phyloP scores from a whole-genome alignment of 495 filamentous ascomycete genomes.

The Sphaerosporella brunnea region DNA sequence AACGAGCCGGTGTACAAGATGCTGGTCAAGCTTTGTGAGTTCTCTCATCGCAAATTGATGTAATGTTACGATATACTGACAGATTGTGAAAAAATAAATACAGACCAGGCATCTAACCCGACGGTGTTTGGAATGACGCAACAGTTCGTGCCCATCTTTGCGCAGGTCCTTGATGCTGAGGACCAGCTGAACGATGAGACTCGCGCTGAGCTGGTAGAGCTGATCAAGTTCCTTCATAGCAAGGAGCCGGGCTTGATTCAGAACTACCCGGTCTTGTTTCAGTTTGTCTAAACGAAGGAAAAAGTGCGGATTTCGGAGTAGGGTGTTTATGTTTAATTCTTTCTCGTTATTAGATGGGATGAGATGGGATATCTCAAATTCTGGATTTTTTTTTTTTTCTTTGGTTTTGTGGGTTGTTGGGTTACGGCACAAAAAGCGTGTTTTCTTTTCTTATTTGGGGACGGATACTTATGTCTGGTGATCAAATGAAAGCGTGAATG shows the following conservation, averaged over 20 bases:
- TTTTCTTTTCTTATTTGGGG: too few relatives aligned
- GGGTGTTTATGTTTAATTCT: background rate
- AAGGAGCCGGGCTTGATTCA: conserved; percentile 26
- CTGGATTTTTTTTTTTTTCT: too few relatives aligned
- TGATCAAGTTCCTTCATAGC: conserved; percentile 53
- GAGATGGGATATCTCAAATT: too few relatives aligned
- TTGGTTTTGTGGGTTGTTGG: too few relatives aligned
- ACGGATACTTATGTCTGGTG: too few relatives aligned
- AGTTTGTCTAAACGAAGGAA: background rate
- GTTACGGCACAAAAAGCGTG: too few relatives aligned
- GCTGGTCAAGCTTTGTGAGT: conserved; percentile 72
- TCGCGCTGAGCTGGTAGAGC: conserved; percentile 45
- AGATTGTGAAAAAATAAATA: too few relatives aligned
- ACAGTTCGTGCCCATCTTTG: conserved; percentile 59
- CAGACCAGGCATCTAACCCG: conserved; percentile 54
- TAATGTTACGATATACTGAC: conserved; percentile 12
- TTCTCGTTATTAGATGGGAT: background rate
- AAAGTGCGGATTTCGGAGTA: background rate
- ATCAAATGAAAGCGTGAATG: too few relatives aligned
- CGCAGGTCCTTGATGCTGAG: conserved; percentile 49
- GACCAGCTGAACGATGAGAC: conserved; percentile 76
- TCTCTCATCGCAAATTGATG: background rate
- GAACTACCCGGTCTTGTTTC: conserved; percentile 18
- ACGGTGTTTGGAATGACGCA: conserved; percentile 61
- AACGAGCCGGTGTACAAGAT: conserved; percentile 81